Conservation (phyloP, 345 rosid genomes). For the Angophora floribunda region DNA sequence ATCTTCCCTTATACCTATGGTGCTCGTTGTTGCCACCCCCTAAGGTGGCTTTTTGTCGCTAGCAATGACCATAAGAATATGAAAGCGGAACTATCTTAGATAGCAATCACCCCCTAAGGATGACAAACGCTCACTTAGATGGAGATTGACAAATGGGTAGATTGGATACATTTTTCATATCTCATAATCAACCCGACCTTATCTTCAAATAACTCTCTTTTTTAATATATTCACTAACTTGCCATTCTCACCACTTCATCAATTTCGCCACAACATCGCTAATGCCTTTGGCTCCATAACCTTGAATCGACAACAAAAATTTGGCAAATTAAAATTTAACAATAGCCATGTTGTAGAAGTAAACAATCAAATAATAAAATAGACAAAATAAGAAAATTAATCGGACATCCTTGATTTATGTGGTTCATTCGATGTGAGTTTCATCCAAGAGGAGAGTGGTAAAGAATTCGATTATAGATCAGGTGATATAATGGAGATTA, state of each 20-base stretch:
- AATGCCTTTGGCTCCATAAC: neutral
- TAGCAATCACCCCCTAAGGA: neutral
- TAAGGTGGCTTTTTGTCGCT: neutral
- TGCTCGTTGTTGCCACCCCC: neutral
- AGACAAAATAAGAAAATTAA: neutral
- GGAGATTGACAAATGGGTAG: neutral
- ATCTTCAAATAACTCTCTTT: neutral
- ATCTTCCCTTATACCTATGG: neutral
- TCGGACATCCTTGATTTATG: no score
- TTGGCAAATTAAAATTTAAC: neutral
- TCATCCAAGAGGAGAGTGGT: no score
- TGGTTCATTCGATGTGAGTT: no score
- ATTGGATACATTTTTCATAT: neutral
- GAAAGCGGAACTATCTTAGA: neutral
- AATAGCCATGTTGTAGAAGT: no score
- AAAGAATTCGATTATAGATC: no score
- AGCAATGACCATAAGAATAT: neutral
- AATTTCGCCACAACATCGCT: neutral
- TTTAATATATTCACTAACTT: neutral
- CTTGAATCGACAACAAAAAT: neutral
- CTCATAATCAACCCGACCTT: neutral
- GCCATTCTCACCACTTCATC: neutral
- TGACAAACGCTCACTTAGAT: neutral
- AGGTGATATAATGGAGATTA: no score
- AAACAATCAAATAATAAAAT: no score